phyloP scores from a whole-genome alignment of 352 stramenopile species.

The Globisporangium middletonii region DNA sequence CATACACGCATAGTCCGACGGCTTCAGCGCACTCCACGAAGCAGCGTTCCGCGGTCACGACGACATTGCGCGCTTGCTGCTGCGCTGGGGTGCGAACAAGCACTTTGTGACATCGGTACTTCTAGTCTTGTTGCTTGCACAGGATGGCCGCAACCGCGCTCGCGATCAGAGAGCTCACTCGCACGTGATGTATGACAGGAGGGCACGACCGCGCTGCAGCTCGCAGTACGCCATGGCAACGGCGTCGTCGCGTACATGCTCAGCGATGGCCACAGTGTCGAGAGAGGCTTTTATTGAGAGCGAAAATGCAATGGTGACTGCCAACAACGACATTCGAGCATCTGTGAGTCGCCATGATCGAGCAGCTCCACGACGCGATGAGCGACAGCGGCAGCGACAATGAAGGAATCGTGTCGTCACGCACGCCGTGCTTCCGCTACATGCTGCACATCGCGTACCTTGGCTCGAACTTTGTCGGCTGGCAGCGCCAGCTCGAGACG shows the following conservation, averaged over 20 bases:
- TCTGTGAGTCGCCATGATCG: background rate
- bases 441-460: constrained; percentile 76
- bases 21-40: constrained; percentile 65
- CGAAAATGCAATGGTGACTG: background rate
- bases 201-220: constrained; percentile 53
- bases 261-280: constrained; percentile 39
- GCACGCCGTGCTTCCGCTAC: constrained; percentile 33
- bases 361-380: background rate
- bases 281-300: constrained; percentile 54
- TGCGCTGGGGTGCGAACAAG: constrained; percentile 53
- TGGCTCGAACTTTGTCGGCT: constrained; percentile 68
- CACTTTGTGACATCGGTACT: constrained; percentile 41
- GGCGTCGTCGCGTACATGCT: constrained; percentile 58
- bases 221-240: constrained; percentile 62
- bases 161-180: background rate
- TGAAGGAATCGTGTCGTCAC: background rate
- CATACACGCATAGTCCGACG: constrained; percentile 35
- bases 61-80: constrained; percentile 50
- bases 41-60: constrained; percentile 55
- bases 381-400: background rate
- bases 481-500: constrained; percentile 61
- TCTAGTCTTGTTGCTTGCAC: background rate
- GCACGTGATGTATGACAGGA: constrained; percentile 23
- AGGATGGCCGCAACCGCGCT: too few species aligned
- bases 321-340: background rate